Evolutionary conservation across 1,284 basidiomycete species (phyloP), one percentile per base, ranked within the genome.

Genomic region (Rugosomyces carneus): DNA sequence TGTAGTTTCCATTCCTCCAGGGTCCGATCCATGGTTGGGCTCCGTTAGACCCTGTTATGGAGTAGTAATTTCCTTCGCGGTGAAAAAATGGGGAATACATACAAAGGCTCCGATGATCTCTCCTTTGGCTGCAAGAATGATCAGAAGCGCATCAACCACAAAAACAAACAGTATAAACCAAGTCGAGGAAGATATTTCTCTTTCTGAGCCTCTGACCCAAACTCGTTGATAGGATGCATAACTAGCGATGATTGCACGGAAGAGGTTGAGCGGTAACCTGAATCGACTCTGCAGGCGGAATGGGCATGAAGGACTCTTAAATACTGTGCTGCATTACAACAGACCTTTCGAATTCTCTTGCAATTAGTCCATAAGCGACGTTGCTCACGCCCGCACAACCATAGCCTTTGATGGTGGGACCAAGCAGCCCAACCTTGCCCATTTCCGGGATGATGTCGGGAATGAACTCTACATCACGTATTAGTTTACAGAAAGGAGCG

Each of bases 161-260:
- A 26, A 7, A 24, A 29, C 13, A 4, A 45, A 7, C 1, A 27
- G 48, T n/a, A 53, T 70, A 45, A 51, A 81, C 86, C 93, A 36
- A 98, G 73, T 11, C 78, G 70, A 29, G 93, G 94, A 2, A 98
- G 75, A 60, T 87, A 98, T 61, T 87, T 89, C 58, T 93, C 87
- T 70, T 94, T 95, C 67, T 98, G 93, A 31, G 80, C 82, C 21
- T 93, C 84, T 0, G 81, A 81, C 1, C 95, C 94, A 63, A 95
- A 98, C 58, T 88, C 89, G 65, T 92, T 74, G 62, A 98, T 97
- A 2, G 95, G 93, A 60, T 95, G 91, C 94, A 99, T 99, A n/a
- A 95, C 92, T 26, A 99, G 76, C 4, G 92, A 95, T 0, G 89
- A 93, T 64, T 99, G 95, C 1, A 99, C 95, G 21, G 90, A 94